These are phyloP conservation scores for Rhizomucor pusillus DNA, from an alignment of 371 early-diverging fungal species.

Conservation along the genomic window DNA sequence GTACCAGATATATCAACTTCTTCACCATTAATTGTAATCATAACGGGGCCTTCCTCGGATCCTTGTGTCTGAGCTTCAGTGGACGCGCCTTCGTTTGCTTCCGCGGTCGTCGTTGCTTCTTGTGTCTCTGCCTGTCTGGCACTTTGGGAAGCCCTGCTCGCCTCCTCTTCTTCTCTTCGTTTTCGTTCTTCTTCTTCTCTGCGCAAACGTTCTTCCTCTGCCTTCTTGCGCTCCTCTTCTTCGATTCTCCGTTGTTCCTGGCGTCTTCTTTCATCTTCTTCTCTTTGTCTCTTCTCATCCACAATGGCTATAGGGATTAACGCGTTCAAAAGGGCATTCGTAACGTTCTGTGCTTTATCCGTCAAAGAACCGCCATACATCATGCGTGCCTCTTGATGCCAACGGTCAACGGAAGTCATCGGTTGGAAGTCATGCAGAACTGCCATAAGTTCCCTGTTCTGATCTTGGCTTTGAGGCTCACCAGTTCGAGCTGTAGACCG, in stretches of 20 bases:
- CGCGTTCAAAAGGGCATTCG: slow-evolving; percentile 64
- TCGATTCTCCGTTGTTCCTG: slow-evolving; percentile 34
- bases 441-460: slow-evolving; percentile 43
- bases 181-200: slow-evolving; percentile 55
- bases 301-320: slow-evolving; percentile 77
- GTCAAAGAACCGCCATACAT: slow-evolving; percentile 65
- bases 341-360: slow-evolving; percentile 60
- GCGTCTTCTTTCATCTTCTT: slow-evolving; percentile 48
- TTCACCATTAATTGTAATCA: slow-evolving; percentile 51
- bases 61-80: slow-evolving; percentile 11
- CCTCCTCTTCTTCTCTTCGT: slow-evolving; percentile 34
- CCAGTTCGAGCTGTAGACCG: background rate
- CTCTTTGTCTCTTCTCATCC: slow-evolving; percentile 60
- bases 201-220: slow-evolving; percentile 45
- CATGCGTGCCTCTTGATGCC: slow-evolving; percentile 87
- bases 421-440: slow-evolving; percentile 72
- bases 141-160: slow-evolving; percentile 20
- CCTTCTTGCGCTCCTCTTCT: slow-evolving; percentile 29
- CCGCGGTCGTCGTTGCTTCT: slow-evolving; percentile 1
- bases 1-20: slow-evolving; percentile 88
- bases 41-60: slow-evolving; percentile 46
- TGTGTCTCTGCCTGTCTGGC: slow-evolving; percentile 19
- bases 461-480: slow-evolving; percentile 14
- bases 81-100: slow-evolving; percentile 5
- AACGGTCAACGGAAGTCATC: slow-evolving; percentile 76